Percentiles rank a stretch among this genome's conserved stretches.
Evolutionary conservation across 768 basidiomycete species (phyloP).

Genomic region (Hysterangium stoloniferum): DNA sequence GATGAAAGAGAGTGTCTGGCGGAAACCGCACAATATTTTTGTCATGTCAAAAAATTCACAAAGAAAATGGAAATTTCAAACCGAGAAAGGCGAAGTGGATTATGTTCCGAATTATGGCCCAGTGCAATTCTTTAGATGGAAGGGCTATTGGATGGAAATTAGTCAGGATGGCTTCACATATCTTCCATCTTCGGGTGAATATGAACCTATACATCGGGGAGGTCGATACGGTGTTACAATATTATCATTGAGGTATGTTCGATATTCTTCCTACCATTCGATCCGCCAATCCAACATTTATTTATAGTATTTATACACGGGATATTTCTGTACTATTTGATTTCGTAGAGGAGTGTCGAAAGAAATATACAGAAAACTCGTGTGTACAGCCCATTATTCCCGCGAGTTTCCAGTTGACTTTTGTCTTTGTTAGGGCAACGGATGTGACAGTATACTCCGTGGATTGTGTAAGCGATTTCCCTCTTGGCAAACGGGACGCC

Average conservation of each 20-base stretch:
- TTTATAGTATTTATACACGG: slow-evolving; percentile 35
- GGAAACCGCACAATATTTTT: slow-evolving; percentile 32
- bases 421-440: slow-evolving; percentile 21
- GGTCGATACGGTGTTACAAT: background rate
- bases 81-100: slow-evolving; percentile 25
- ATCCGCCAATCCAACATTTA: slow-evolving; percentile 1
- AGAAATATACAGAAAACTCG: slow-evolving; percentile 33
- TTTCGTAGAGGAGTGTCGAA: slow-evolving; percentile 35
- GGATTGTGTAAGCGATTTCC: no score
- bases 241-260: background rate
- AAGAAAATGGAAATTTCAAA: slow-evolving; percentile 32
- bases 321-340: slow-evolving; percentile 34
- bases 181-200: background rate
- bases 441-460: slow-evolving; percentile 25
- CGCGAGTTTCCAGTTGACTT: background rate
- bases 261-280: background rate
- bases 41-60: slow-evolving; percentile 34
- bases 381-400: background rate
- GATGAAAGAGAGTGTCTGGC: slow-evolving; percentile 39
- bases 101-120: slow-evolving; percentile 35
- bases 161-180: slow-evolving; percentile 11
- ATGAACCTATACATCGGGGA: background rate
- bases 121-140: slow-evolving; percentile 38
- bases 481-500: background rate
- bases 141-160: slow-evolving; percentile 31